These are phyloP conservation scores for Globisporangium heterothallicum DNA, from an alignment of 352 stramenopile species.

Conservation along the genomic window DNA sequence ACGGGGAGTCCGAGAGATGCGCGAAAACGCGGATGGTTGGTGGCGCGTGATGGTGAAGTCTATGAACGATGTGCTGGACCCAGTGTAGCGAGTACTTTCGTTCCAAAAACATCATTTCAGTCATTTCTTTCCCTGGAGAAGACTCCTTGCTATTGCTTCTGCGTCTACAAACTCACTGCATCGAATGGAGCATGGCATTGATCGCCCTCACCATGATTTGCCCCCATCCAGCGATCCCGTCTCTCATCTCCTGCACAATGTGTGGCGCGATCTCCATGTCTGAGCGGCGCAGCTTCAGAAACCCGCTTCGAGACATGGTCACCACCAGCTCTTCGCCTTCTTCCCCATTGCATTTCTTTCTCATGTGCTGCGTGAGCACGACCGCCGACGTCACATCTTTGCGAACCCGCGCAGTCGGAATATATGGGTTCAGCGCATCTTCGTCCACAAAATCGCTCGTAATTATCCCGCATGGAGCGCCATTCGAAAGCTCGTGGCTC, in stretches of 20 bases:
- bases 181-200: too few relatives aligned
- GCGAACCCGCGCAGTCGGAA: neutral
- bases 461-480: neutral
- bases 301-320: neutral
- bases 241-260: too few relatives aligned
- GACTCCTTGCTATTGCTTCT: too few relatives aligned
- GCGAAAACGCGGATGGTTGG: neutral
- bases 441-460: neutral
- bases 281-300: neutral
- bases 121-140: too few relatives aligned
- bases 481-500: neutral
- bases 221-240: too few relatives aligned
- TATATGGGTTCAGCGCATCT: slow-evolving; percentile 6
- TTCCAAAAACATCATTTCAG: too few relatives aligned
- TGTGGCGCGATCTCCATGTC: too few relatives aligned
- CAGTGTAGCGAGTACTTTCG: neutral
- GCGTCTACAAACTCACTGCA: too few relatives aligned
- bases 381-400: slow-evolving; percentile 2
- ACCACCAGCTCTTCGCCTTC: slow-evolving; percentile 1
- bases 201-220: too few relatives aligned
- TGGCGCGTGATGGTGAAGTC: neutral
- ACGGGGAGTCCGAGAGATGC: neutral
- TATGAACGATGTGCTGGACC: neutral
- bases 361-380: neutral
- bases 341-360: neutral